Conservation (phyloP, 176 grass and related monocot species). For the Musa acuminata region DNA sequence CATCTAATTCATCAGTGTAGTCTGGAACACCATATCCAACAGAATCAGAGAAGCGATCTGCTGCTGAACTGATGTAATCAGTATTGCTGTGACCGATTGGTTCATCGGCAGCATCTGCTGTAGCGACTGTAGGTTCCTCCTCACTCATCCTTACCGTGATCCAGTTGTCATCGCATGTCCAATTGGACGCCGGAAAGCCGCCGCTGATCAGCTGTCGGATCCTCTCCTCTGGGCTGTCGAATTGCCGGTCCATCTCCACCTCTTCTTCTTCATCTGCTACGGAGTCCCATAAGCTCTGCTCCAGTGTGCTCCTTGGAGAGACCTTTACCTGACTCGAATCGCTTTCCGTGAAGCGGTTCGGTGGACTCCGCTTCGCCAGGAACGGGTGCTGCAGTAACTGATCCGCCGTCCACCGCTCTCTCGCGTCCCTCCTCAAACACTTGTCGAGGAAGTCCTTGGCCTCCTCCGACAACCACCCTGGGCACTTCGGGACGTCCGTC, state of each 20-base stretch:
- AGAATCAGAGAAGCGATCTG: background rate
- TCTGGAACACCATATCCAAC: background rate
- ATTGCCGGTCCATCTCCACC: background rate
- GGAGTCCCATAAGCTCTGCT: constrained; percentile 11
- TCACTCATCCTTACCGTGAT: background rate
- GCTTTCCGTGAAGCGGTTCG: background rate
- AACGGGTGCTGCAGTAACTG: constrained; percentile 10
- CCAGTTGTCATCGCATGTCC: background rate
- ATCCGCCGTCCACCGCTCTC: constrained; percentile 6
- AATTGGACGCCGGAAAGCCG: background rate
- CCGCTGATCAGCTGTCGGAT: background rate
- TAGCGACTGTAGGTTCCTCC: background rate
- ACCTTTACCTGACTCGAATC: background rate
- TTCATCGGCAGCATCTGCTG: background rate
- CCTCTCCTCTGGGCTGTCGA: background rate
- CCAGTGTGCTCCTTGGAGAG: constrained; percentile 7
- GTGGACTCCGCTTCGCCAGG: background rate
- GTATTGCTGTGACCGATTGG: background rate
- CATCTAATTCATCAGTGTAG: background rate
- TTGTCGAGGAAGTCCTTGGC: constrained; percentile 4
- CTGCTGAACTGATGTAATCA: background rate
- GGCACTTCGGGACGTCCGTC: background rate
- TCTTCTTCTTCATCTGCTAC: constrained; percentile 3
- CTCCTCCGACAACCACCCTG: background rate
- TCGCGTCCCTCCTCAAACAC: background rate